Base-by-base conservation (phyloP, 306 rosid genomes). In the Gastrolobium bilobum region DNA sequence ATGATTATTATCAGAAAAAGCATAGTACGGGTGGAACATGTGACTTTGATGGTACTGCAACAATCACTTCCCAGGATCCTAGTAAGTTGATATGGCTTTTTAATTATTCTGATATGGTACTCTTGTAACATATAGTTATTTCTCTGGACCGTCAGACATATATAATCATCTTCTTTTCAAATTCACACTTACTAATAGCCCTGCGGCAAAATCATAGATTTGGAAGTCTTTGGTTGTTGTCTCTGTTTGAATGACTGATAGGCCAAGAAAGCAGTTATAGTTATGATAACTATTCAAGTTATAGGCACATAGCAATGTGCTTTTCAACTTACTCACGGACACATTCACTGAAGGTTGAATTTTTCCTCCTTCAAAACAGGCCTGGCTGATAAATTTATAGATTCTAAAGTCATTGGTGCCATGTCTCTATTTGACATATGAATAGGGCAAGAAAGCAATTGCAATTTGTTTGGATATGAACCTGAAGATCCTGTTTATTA, bases 21-120 rank as follows among this genome's bases (percentile, higher is more conserved):
- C 94, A 14, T 33, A 69, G 75, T 44, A 71, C 53, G 29, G 99
- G 99, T 11, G 99, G 97, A 80, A 96, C 99, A n/a, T 96, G 99
- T 0, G 98, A 96, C 87, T 96, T 96, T 38, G 92, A 88, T 59
- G 97, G 92, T 76, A 91, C 97, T 0, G 99, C 99, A 15, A 81
- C 8, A 42, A 82, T 66, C 50, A 89, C 93, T 57, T 57, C 87
- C 4, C 52, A 15, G 11, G 91, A 96, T 87, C 99, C 99, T 2
- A 96, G 99, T 96, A 91, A 90, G 98, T 89, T 43, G 59, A 64
- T 58, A 26, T 68, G 35, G 44, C 39, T 31, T 82, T 13, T 57
- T 87, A 59, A 58, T 78, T 79, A 33, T 59, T 51, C 30, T 75
- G 40, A 40, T 75, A 52, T 48, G 53, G 20, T 62, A 8, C 34